These are phyloP conservation scores for Trichoderma breve DNA, from an alignment of 2,329 filamentous ascomycete species.

Conservation along the genomic window DNA sequence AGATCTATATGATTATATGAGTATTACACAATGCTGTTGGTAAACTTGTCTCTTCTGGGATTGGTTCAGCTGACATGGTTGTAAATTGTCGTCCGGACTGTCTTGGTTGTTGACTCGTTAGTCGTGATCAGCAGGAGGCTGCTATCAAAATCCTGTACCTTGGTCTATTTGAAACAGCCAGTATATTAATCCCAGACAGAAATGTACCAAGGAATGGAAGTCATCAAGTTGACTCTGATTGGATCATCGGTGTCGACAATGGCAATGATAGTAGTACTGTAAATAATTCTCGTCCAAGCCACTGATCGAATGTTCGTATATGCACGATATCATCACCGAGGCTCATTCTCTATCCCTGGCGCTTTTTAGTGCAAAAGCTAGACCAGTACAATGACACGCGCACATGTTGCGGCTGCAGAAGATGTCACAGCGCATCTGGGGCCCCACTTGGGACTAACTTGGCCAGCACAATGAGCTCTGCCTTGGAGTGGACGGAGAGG, in stretches of 20 bases:
- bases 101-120: not conserved
- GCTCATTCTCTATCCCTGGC: not conserved
- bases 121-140: not conserved
- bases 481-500: not conserved
- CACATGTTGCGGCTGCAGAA: not conserved
- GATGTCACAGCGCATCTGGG: conserved; percentile 10
- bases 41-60: not conserved
- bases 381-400: not conserved
- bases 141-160: not conserved
- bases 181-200: not conserved
- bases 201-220: not conserved
- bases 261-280: too few relatives aligned
- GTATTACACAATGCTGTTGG: too few relatives aligned
- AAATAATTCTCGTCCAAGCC: not conserved
- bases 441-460: not conserved
- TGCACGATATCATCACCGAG: not conserved
- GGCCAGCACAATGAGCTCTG: not conserved
- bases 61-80: not conserved
- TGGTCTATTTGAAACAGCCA: not conserved
- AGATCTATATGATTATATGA: not conserved
- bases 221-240: not conserved
- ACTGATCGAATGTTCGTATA: not conserved
- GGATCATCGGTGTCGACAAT: not conserved
- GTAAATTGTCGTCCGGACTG: not conserved
- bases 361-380: not conserved